phyloP scores from a whole-genome alignment of 2,329 filamentous ascomycete species.

The Exophiala calicioides region DNA sequence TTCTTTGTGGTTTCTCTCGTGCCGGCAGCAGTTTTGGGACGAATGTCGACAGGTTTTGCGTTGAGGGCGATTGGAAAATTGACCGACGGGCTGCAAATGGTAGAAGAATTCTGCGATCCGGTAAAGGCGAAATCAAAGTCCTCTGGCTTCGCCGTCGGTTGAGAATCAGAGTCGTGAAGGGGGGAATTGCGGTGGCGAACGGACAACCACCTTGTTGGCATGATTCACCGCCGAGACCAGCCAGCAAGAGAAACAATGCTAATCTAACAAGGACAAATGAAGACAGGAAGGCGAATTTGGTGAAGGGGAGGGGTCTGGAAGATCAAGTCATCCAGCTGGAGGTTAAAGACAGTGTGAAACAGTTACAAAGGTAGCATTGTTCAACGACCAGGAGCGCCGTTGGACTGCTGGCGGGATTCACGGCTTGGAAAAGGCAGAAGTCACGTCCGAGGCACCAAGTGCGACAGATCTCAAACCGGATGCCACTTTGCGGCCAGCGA shows the following conservation, averaged over 20 bases:
- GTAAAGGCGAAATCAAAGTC: slow-evolving; percentile 30
- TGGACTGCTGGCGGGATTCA: slow-evolving; percentile 8
- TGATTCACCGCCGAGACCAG: slow-evolving; percentile 20
- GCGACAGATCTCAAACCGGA: slow-evolving; percentile 15
- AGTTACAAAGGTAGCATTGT: slow-evolving; percentile 20
- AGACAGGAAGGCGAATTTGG: slow-evolving; percentile 12
- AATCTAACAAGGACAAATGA: slow-evolving; percentile 23
- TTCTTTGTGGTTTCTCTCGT: slow-evolving; percentile 16
- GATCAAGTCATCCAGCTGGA: slow-evolving; percentile 5
- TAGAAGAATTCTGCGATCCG: slow-evolving; percentile 13
- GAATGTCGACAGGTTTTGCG: slow-evolving; percentile 11
- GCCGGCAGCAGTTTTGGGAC: slow-evolving; percentile 23
- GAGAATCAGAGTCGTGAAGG: slow-evolving; percentile 14
- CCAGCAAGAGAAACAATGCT: slow-evolving; percentile 10
- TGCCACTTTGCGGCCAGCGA: slow-evolving; percentile 3
- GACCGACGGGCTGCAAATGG: slow-evolving; percentile 4
- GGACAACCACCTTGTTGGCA: slow-evolving; percentile 25
- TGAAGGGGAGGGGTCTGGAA: slow-evolving; percentile 15
- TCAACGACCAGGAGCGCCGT: slow-evolving; percentile 9
- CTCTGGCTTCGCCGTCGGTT: slow-evolving; percentile 7
- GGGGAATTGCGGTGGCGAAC: slow-evolving; percentile 19
- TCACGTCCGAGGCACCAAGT: slow-evolving; percentile 20
- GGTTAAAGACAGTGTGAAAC: slow-evolving; percentile 19
- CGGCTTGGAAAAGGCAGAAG: slow-evolving; percentile 5
- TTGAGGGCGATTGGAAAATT: slow-evolving; percentile 1